Conservation (phyloP, 768 basidiomycete genomes). For the Pleurotus platypus region DNA sequence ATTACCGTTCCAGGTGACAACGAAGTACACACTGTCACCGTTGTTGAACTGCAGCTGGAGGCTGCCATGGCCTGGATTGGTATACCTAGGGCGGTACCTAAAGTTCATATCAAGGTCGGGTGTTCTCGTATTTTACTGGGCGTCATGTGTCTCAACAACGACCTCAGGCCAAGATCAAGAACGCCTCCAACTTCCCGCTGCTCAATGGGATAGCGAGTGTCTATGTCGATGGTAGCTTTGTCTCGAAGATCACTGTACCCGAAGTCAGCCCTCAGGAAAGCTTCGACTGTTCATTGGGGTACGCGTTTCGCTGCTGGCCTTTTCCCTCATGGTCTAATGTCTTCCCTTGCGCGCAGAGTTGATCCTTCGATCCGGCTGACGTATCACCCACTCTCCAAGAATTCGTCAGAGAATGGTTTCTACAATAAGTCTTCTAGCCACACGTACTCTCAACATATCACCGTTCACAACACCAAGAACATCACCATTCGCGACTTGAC, state of each 20-base stretch:
- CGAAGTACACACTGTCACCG: conserved; percentile 32
- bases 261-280: conserved; percentile 24
- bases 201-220: conserved; percentile 21
- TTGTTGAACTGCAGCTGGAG: background rate
- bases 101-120: conserved; percentile 18
- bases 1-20: conserved; percentile 38
- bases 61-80: conserved; percentile 5
- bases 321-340: conserved; percentile 32
- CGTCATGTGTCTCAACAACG: background rate
- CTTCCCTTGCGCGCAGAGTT: conserved; percentile 18
- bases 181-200: conserved; percentile 23
- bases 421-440: conserved; percentile 1
- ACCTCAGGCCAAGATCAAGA: conserved; percentile 24
- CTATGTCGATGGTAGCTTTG: conserved; percentile 26
- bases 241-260: conserved; percentile 20
- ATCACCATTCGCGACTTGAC: conserved; percentile 9
- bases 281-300: conserved; percentile 28
- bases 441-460: conserved; percentile 12
- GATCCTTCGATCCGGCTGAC: conserved; percentile 7
- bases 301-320: background rate
- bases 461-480: conserved; percentile 14
- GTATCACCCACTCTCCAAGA: conserved; percentile 16
- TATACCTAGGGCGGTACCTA: background rate
- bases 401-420: background rate
- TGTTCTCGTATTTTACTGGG: background rate